Evolutionary conservation across 2,329 filamentous ascomycete genomes (phyloP).

Genomic region (Rachicladosporium sp.): DNA sequence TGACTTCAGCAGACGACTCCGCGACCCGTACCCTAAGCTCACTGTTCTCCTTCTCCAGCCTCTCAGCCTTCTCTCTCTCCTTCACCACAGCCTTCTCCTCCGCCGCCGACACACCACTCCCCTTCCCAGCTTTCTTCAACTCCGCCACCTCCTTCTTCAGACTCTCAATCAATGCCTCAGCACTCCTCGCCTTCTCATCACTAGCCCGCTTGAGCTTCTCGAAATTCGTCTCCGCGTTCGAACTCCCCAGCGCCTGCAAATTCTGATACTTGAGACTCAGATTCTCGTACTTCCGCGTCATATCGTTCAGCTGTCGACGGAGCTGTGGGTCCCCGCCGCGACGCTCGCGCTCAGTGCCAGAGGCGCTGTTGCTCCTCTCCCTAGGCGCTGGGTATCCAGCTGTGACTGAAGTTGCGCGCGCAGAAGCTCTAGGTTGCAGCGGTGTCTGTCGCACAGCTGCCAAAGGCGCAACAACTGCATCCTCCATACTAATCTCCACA

Average conservation of each 20-base stretch:
- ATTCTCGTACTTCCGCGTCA: constrained; percentile 65
- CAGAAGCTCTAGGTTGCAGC: constrained; percentile 15
- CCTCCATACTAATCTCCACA: background rate
- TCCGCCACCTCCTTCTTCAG: constrained; percentile 62
- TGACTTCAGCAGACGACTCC: constrained; percentile 39
- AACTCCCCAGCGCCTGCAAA: constrained; percentile 64
- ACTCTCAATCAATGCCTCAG: constrained; percentile 62
- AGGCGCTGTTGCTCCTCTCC: constrained; percentile 37
- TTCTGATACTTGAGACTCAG: constrained; percentile 67
- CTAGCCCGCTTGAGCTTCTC: constrained; percentile 67
- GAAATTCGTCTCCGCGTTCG: constrained; percentile 76
- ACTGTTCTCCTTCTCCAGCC: constrained; percentile 32
- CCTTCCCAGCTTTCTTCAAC: constrained; percentile 36
- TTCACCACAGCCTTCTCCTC: constrained; percentile 27
- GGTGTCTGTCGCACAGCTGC: constrained; percentile 4
- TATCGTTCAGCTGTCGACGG: constrained; percentile 62
- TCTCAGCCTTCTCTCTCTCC: constrained; percentile 38
- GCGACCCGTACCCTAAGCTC: constrained; percentile 39
- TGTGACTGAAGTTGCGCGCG: constrained; percentile 26
- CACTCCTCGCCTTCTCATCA: constrained; percentile 60
- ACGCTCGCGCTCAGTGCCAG: constrained; percentile 39
- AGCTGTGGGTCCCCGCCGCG: constrained; percentile 49
- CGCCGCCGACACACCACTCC: constrained; percentile 14
- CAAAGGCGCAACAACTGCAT: constrained; percentile 16
- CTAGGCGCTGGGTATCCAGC: constrained; percentile 17